Evolutionary conservation across 768 basidiomycete species (phyloP).

Genomic region (Nidularia sp.): DNA sequence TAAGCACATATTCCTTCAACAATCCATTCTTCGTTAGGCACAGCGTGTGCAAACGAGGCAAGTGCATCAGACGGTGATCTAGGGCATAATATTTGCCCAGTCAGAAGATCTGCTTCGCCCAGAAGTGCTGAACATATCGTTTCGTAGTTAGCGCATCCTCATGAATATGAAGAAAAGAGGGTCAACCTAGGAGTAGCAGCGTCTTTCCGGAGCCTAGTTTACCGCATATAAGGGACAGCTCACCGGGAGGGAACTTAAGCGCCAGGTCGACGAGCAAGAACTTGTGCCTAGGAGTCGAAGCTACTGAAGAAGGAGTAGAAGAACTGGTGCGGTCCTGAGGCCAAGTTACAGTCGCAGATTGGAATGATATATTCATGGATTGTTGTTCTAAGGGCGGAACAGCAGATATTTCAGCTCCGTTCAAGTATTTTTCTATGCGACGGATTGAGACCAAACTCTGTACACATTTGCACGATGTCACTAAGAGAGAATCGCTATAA

Average conservation of each 20-base stretch:
- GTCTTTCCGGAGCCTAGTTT: slow-evolving; percentile 91
- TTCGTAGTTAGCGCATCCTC: no score
- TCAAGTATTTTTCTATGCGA: slow-evolving; percentile 88
- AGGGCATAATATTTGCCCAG: slow-evolving; percentile 80
- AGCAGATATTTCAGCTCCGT: slow-evolving; percentile 60
- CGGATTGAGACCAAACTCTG: slow-evolving; percentile 80
- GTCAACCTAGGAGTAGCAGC: slow-evolving; percentile 63
- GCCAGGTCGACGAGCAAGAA: slow-evolving; percentile 80
- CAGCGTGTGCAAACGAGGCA: slow-evolving; percentile 47
- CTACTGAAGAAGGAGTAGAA: slow-evolving; percentile 39
- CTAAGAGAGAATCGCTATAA: neutral
- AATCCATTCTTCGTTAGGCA: slow-evolving; percentile 65
- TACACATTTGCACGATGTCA: neutral
- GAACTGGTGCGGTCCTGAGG: slow-evolving; percentile 65
- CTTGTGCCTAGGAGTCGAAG: slow-evolving; percentile 71
- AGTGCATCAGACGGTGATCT: slow-evolving; percentile 80
- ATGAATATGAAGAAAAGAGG: no score
- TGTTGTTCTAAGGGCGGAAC: slow-evolving; percentile 57
- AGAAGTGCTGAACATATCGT: slow-evolving; percentile 51
- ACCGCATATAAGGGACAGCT: slow-evolving; percentile 82
- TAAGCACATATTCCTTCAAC: slow-evolving; percentile 79
- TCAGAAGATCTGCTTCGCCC: slow-evolving; percentile 82
- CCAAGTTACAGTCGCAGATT: slow-evolving; percentile 89
- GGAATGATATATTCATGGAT: slow-evolving; percentile 63
- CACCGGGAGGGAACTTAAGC: slow-evolving; percentile 72